These are phyloP conservation scores for Cyclanthera cordifolia DNA, from an alignment of 306 rosid genomes.

Conservation along the genomic window DNA sequence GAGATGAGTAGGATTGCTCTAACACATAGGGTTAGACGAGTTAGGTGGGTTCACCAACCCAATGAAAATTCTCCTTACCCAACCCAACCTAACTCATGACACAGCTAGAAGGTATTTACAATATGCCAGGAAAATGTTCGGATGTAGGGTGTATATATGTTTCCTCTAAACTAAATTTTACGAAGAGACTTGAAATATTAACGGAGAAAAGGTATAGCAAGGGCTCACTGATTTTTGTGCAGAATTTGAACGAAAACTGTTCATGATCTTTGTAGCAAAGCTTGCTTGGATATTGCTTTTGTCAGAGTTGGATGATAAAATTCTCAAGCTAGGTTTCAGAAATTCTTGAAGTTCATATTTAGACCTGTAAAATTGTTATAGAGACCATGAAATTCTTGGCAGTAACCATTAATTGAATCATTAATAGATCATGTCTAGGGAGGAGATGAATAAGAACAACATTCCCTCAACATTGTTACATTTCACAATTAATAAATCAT, in stretches of 20 bases:
- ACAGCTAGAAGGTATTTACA: background rate
- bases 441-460: conserved; percentile 16
- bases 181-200: background rate
- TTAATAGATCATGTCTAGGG: too few species aligned
- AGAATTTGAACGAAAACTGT: conserved; percentile 42
- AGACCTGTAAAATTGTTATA: conserved; percentile 34
- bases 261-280: conserved; percentile 39
- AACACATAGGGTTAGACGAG: too few species aligned
- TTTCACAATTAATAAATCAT: conserved; percentile 11
- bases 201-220: conserved; percentile 3
- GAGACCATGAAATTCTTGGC: background rate
- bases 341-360: conserved; percentile 87
- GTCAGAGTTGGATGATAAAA: conserved; percentile 37
- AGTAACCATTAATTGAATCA: background rate
- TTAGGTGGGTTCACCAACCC: too few species aligned
- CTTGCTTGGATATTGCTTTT: conserved; percentile 38
- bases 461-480: conserved; percentile 18
- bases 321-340: conserved; percentile 93
- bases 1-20: too few species aligned
- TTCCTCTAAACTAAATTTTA: background rate
- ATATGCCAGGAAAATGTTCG: background rate
- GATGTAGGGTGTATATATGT: background rate
- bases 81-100: too few species aligned
- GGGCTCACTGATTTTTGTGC: conserved; percentile 46
- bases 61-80: too few species aligned